These are phyloP conservation scores for Magnusiomyces paraingens DNA, from an alignment of 1,139 yeast genomes.

Conservation along the genomic window DNA sequence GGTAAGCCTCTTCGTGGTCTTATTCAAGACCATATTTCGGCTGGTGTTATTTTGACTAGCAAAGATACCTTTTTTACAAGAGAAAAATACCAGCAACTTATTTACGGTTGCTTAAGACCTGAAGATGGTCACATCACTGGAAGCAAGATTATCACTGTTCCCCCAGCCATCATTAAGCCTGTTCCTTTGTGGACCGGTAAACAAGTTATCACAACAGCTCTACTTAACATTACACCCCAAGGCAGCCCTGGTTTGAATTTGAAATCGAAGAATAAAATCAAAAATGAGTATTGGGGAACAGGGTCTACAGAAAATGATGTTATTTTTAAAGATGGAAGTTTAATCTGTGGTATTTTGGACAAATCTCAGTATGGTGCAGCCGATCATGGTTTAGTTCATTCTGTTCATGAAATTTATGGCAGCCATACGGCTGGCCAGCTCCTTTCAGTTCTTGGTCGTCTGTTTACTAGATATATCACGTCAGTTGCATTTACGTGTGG, in stretches of 20 bases:
- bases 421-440: conserved; percentile 85
- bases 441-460: conserved; percentile 82
- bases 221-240: conserved; percentile 75
- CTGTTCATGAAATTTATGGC: conserved; percentile 93
- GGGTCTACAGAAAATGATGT: conserved; percentile 82
- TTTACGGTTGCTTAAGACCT: conserved; percentile 92
- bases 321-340: conserved; percentile 76
- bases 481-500: conserved; percentile 97
- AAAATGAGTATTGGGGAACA: conserved; percentile 91
- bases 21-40: conserved; percentile 97
- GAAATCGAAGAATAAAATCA: conserved; percentile 76
- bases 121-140: conserved; percentile 94
- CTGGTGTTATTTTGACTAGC: conserved; percentile 96
- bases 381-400: conserved; percentile 93
- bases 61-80: conserved; percentile 88
- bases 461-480: conserved; percentile 91
- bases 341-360: conserved; percentile 87
- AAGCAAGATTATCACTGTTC: conserved; percentile 62
- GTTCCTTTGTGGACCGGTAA: conserved; percentile 97
- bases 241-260: conserved; percentile 88
- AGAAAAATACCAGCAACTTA: conserved; percentile 86
- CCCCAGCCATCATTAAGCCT: conserved; percentile 88
- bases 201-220: conserved; percentile 86
- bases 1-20: conserved; percentile 98
- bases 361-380: conserved; percentile 99